Percentiles rank a stretch among this genome's conserved stretches.
These are phyloP conservation scores for Cytospora piceae DNA, from an alignment of 2,329 filamentous ascomycete genomes.

Conservation along the genomic window DNA sequence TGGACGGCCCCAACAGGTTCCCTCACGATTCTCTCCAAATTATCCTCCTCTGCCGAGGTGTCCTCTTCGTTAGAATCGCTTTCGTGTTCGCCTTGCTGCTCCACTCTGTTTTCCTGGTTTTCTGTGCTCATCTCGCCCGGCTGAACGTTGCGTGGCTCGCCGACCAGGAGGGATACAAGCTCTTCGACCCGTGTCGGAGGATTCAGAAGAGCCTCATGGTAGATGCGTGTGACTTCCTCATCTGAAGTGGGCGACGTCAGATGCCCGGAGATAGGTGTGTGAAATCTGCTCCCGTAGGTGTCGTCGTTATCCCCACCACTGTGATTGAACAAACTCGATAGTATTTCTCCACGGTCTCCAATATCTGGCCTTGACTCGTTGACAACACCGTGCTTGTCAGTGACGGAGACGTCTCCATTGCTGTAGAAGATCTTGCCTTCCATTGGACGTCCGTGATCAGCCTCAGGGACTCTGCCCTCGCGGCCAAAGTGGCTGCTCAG, in stretches of 20 bases:
- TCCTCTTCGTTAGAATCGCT: constrained; percentile 27
- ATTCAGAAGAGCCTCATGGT: constrained; percentile 50
- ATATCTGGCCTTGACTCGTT: constrained; percentile 64
- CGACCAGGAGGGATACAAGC: constrained; percentile 45
- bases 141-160: constrained; percentile 35
- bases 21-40: constrained; percentile 23
- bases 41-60: constrained; percentile 30
- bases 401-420: constrained; percentile 67
- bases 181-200: constrained; percentile 50
- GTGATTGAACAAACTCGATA: constrained; percentile 55
- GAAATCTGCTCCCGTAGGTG: constrained; percentile 41
- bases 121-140: constrained; percentile 21
- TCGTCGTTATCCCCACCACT: constrained; percentile 36
- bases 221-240: constrained; percentile 34
- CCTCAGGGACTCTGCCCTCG: constrained; percentile 68
- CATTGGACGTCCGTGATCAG: constrained; percentile 62
- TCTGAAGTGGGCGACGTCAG: constrained; percentile 25
- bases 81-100: constrained; percentile 23
- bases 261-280: constrained; percentile 32
- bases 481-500: constrained; percentile 76
- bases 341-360: constrained; percentile 62
- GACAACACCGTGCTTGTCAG: constrained; percentile 60
- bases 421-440: constrained; percentile 68
- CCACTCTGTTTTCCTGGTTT: constrained; percentile 17
- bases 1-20: background rate